Base-by-base conservation (phyloP, 2,329 filamentous ascomycete species). In the Verticillium klebahnii region DNA sequence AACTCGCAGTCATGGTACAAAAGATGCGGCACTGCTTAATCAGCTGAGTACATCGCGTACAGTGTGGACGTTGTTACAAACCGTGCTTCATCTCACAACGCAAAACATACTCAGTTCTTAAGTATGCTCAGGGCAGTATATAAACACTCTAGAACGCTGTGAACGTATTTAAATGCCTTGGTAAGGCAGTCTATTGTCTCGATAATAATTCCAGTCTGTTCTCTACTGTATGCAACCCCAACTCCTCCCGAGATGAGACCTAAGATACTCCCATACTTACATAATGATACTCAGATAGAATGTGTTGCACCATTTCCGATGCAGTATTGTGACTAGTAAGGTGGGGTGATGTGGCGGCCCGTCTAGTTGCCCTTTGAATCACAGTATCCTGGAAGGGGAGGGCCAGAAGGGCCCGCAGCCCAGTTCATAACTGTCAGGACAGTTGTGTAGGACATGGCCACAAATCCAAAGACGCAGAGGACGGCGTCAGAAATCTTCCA, bases 391-490 rank as follows among this genome's bases (percentile, higher is more conserved):
- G 84, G 84, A 8, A 74, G 68, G 62, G 72, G 73, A 15, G 80
- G 77, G 15, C 75, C 76, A 1, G 71, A 73, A 0, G 75, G 69
- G 5, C 87, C 86, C 58, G 80, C 82, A 7, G 91, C 86, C 96
- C 95, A 99, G 75, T 91, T 96, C 72, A 89, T 84, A 57, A 97
- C 80, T 0, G 95, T 99, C 69, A 98, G 80, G 39, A 84, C 82
- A 0, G 95, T 98, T 0, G 95, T 97, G 75, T 99, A 99, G 6
- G 85, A 85, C 90, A 98, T 99, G 68, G 92, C 92, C 19, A 93
- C 75, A 60, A 93, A 78, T 8, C 95, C 95, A 70, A 98, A 92
- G 62, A 93, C 78, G 69, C 92, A 90, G 39, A 99, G 86, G 0
- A 80, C 67, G 50, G 97, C 80, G 69, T 99, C 94, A 6, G 89